Base-by-base conservation (phyloP, 2,329 filamentous ascomycete species). In the Fonsecaea multimorphosa region DNA sequence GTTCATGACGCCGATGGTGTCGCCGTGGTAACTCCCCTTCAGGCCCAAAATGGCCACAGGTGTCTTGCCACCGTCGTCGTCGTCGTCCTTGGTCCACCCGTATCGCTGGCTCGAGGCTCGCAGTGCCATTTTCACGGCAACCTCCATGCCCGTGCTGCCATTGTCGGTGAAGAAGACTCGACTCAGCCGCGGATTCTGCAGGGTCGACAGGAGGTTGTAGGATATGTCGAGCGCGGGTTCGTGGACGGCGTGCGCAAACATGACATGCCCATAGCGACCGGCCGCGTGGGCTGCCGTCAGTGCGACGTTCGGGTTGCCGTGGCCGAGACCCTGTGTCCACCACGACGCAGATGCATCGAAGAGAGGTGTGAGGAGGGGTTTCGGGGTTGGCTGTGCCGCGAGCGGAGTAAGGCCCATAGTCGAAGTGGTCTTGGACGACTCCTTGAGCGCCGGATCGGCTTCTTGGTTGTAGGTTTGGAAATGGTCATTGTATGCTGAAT, bases 271-370 rank as follows among this genome's bases (percentile, higher is more conserved):
- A 73, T 95, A 96, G 31, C 91, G 85, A 7, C 92, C 91, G 1
- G 92, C 91, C 0, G 92, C 91, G 73, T 95, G 89, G 0, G 92
- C 90, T 1, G 91, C 91, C 0, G 90, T 87, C 1, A 95, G 84
- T 0, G 91, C 86, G 0, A 96, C 81, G 0, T 83, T 79, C 0
- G 91, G 86, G 71, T 91, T 93, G 5, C 88, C 90, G 70, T 96
- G 92, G 0, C 92, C 92, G 0, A 96, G 83, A 1, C 92, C 92
- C 77, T 96, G 92, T 0, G 92, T 96, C 92, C 92, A 96, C 92
- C 92, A 96, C 0, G 91, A 94, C 0, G 91, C 91, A 0, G 91
- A 95, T 1, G 89, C 92, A 71, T 96, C 92, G 62, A 95, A 93
- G 0, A 90, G 89, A 0, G 91, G 84, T 53, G 83, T 83, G 0